These are phyloP conservation scores for Lactarius quietus DNA, from an alignment of 768 basidiomycete species.

Conservation along the genomic window DNA sequence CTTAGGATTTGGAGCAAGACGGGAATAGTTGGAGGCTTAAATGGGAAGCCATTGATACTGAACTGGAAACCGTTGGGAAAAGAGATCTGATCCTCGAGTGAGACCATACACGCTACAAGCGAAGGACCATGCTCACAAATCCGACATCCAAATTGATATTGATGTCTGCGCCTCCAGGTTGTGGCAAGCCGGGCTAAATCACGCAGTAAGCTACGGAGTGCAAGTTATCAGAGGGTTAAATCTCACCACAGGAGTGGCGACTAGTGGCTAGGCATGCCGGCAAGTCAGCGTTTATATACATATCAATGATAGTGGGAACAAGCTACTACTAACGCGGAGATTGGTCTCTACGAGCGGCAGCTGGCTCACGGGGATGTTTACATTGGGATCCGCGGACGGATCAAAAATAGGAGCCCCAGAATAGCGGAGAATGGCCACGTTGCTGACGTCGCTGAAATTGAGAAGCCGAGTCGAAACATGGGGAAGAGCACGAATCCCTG, in stretches of 20 bases:
- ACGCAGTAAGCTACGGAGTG: neutral
- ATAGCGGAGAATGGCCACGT: constrained; percentile 42
- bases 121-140: constrained; percentile 17
- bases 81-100: constrained; percentile 2
- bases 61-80: constrained; percentile 31
- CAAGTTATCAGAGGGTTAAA: no score
- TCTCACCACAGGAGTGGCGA: constrained; percentile 19
- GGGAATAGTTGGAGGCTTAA: constrained; percentile 43
- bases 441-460: constrained; percentile 32
- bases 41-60: constrained; percentile 40
- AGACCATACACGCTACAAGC: neutral
- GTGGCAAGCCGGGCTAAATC: constrained; percentile 27
- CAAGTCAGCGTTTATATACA: neutral
- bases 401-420: constrained; percentile 32
- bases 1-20: constrained; percentile 58
- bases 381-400: constrained; percentile 31
- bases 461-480: constrained; percentile 27
- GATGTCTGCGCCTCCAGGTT: constrained; percentile 28
- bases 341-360: constrained; percentile 26
- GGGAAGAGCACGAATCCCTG: constrained; percentile 29
- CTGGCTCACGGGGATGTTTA: constrained; percentile 8
- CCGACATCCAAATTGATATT: constrained; percentile 23
- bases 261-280: constrained; percentile 20
- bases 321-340: constrained; percentile 24
- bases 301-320: neutral